Conservation (phyloP, 768 basidiomycete genomes). For the Stropharia rugosoannulata region DNA sequence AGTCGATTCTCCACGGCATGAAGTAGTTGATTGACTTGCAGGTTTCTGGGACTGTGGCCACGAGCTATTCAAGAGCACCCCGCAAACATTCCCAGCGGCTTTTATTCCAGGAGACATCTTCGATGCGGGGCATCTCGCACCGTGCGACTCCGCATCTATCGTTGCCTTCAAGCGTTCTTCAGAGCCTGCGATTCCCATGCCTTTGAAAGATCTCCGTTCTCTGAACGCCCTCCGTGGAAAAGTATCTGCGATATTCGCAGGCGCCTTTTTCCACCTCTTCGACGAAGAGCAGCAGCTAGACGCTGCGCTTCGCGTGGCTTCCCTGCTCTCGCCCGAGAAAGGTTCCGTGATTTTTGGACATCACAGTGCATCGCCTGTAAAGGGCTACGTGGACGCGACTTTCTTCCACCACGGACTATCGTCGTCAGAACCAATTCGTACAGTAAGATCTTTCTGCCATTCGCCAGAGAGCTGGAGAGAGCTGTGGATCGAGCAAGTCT, state of each 20-base stretch:
- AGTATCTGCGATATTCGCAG: conserved; percentile 42
- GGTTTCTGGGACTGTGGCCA: conserved; percentile 65
- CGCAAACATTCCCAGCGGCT: conserved; percentile 46
- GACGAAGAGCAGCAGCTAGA: conserved; percentile 25
- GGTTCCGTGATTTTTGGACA: conserved; percentile 31
- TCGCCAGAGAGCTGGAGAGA: conserved; percentile 30
- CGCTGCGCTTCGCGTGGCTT: conserved; percentile 24
- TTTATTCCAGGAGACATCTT: conserved; percentile 58
- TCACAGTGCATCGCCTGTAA: conserved; percentile 30
- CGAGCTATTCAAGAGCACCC: conserved; percentile 50
- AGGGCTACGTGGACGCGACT: conserved; percentile 19
- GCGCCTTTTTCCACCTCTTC: conserved; percentile 33
- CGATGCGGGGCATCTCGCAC: conserved; percentile 38
- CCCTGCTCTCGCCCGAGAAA: conserved; percentile 26
- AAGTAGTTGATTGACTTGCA: conserved; percentile 15
- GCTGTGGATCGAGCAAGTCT: conserved; percentile 25
- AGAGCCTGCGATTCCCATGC: not conserved
- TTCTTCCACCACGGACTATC: no score
- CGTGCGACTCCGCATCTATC: conserved; percentile 20
- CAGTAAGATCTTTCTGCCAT: conserved; percentile 29
- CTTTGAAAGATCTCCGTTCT: conserved; percentile 14
- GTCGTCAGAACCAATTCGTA: not conserved
- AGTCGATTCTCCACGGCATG: not conserved
- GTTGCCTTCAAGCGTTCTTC: not conserved
- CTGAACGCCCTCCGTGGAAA: conserved; percentile 33